phyloP scores from a whole-genome alignment of 192 early-diverging fungal genomes.

The Physocladia obscura region DNA sequence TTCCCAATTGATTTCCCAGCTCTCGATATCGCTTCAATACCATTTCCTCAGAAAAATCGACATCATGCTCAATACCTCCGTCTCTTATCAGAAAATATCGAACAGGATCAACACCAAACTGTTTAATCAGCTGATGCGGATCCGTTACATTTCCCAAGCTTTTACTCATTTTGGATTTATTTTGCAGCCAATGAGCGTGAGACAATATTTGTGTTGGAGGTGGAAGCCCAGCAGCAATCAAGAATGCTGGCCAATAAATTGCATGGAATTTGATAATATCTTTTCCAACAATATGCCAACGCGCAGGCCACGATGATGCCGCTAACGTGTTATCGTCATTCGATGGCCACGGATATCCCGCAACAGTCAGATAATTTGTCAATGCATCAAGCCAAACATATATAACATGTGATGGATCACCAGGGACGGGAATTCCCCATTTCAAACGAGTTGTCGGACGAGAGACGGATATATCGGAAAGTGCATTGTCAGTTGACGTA shows the following conservation, averaged over 20 bases:
- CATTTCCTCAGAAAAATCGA: slow-evolving; percentile 70
- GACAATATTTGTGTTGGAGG: slow-evolving; percentile 80
- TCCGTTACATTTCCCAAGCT: slow-evolving; percentile 89
- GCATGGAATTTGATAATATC: slow-evolving; percentile 97
- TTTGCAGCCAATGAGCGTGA: slow-evolving; percentile 94
- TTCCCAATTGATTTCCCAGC: slow-evolving; percentile 29
- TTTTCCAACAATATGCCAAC: slow-evolving; percentile 88
- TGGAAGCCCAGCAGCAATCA: slow-evolving; percentile 81
- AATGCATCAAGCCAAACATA: slow-evolving; percentile 99
- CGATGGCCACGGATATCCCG: slow-evolving; percentile 76
- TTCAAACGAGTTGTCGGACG: slow-evolving; percentile 69
- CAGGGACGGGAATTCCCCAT: slow-evolving; percentile 93
- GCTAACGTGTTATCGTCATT: slow-evolving; percentile 11
- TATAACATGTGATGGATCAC: slow-evolving; percentile 81
- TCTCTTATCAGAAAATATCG: slow-evolving; percentile 90
- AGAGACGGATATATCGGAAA: slow-evolving; percentile 84
- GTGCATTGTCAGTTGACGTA: slow-evolving; percentile 18
- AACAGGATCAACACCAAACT: slow-evolving; percentile 74
- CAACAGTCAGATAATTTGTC: slow-evolving; percentile 84
- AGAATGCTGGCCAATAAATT: slow-evolving; percentile 95
- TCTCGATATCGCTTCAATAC: slow-evolving; percentile 66
- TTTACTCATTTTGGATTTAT: slow-evolving; percentile 93
- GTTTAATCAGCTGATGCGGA: slow-evolving; percentile 67
- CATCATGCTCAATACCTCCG: slow-evolving; percentile 84
- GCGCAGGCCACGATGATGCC: slow-evolving; percentile 62